These are phyloP conservation scores for Colletotrichum sp. DNA, from an alignment of 2,329 filamentous ascomycete genomes.

Conservation along the genomic window DNA sequence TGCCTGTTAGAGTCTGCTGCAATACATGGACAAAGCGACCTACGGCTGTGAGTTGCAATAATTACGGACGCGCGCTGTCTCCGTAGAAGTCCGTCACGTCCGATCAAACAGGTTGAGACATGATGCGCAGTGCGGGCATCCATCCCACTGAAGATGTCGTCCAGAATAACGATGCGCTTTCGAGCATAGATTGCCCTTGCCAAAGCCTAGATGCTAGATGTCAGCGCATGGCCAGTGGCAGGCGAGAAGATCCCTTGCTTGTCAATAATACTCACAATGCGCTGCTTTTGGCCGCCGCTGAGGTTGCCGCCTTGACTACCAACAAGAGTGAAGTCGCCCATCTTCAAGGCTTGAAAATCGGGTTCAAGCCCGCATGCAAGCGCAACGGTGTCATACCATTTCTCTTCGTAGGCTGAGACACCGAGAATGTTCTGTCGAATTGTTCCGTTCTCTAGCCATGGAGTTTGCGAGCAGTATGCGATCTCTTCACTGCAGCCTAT, in stretches of 20 bases:
- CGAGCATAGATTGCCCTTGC: slow-evolving; percentile 3
- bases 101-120: neutral
- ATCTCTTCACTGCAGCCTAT: accelerated
- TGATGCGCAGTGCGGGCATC: neutral
- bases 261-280: neutral
- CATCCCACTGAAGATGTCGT: slow-evolving; percentile 13
- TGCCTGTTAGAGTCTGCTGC: neutral
- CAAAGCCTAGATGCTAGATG: neutral
- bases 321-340: neutral
- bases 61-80: neutral
- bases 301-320: slow-evolving; percentile 1
- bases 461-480: slow-evolving; percentile 3
- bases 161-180: neutral
- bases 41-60: slow-evolving; percentile 8
- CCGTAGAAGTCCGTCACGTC: neutral
- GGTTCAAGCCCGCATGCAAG: neutral
- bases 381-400: neutral
- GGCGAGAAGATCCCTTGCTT: neutral
- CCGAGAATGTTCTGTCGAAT: slow-evolving; percentile 4
- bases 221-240: neutral
- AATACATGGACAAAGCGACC: neutral
- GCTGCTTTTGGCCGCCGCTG: slow-evolving; percentile 8
- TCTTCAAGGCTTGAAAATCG: neutral
- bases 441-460: slow-evolving; percentile 11
- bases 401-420: neutral